Evolutionary conservation across 306 rosid species (phyloP).

Genomic region (Ammopiptanthus mongolicus): DNA sequence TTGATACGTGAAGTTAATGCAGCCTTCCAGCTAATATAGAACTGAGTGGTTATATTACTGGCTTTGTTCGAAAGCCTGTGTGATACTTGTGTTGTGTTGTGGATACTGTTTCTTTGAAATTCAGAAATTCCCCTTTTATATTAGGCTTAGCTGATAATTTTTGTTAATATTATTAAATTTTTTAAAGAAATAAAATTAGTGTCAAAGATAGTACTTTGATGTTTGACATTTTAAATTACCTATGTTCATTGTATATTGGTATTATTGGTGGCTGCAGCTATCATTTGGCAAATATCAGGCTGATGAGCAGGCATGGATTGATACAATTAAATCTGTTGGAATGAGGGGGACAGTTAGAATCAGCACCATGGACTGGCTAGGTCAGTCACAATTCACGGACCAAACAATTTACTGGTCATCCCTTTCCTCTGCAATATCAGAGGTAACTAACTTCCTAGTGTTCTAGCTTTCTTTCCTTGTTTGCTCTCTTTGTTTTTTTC

Average conservation of each 20-base stretch:
- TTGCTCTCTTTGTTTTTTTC: background rate
- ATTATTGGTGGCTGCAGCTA: conserved; percentile 52
- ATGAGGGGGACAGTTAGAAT: conserved; percentile 51
- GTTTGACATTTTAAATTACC: background rate
- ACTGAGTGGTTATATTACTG: background rate
- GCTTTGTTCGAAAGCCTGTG: background rate
- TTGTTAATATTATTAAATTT: background rate
- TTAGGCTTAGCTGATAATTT: background rate
- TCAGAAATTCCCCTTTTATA: background rate
- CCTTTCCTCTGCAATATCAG: conserved; percentile 80
- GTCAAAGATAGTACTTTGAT: background rate
- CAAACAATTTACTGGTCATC: conserved; percentile 79
- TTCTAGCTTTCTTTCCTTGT: background rate
- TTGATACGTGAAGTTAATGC: background rate
- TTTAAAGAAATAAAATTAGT: background rate
- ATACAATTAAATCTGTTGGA: conserved; percentile 73
- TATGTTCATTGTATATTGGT: conserved; percentile 15
- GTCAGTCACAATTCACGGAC: conserved; percentile 68
- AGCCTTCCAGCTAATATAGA: background rate
- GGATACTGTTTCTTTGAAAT: background rate
- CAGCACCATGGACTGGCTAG: conserved; percentile 96
- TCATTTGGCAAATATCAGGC: conserved; percentile 71
- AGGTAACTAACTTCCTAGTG: conserved; percentile 53
- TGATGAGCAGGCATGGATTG: conserved; percentile 92
- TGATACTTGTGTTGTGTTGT: background rate